phyloP scores from a whole-genome alignment of 108 stramenopile species.

The Fragilaria radians region DNA sequence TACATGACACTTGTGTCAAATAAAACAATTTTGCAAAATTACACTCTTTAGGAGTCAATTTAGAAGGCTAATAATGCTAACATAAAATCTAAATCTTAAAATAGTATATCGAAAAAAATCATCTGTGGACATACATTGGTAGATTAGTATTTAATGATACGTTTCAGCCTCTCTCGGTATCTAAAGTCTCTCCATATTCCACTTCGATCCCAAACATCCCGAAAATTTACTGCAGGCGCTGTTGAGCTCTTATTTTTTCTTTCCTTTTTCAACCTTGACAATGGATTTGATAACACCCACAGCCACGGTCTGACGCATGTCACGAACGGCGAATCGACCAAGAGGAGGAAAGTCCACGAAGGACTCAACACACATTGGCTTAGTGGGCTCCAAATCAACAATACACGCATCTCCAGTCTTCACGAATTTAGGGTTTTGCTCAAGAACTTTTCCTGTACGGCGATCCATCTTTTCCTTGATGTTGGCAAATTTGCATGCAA shows the following conservation, averaged over 20 bases:
- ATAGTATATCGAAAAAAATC: too few relatives aligned
- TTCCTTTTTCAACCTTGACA: constrained; percentile 39
- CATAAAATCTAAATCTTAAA: too few relatives aligned
- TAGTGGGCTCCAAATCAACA: constrained; percentile 80
- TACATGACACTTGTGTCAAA: constrained; percentile 37
- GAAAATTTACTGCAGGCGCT: too few relatives aligned
- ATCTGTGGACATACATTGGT: too few relatives aligned
- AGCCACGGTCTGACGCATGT: constrained; percentile 81
- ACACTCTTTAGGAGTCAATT: too few relatives aligned
- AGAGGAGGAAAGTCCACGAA: constrained; percentile 90
- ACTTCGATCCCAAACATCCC: too few relatives aligned
- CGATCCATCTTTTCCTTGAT: constrained; percentile 93
- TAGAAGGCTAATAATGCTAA: too few relatives aligned
- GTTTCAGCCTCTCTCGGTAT: too few relatives aligned
- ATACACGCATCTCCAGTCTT: constrained; percentile 89
- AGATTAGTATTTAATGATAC: too few relatives aligned
- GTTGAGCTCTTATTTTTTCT: background rate
- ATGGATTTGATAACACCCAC: constrained; percentile 93
- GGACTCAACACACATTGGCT: constrained; percentile 86
- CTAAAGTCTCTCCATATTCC: too few relatives aligned
- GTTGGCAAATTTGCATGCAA: constrained; percentile 81
- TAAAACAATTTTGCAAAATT: too few relatives aligned
- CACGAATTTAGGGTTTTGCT: constrained; percentile 83
- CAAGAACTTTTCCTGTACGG: constrained; percentile 78
- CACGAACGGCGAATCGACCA: constrained; percentile 93